Evolutionary conservation across 2,329 filamentous ascomycete species (phyloP), one percentile per base, ranked within the genome.

Genomic region (Ceratocystiopsis brevicomis): DNA sequence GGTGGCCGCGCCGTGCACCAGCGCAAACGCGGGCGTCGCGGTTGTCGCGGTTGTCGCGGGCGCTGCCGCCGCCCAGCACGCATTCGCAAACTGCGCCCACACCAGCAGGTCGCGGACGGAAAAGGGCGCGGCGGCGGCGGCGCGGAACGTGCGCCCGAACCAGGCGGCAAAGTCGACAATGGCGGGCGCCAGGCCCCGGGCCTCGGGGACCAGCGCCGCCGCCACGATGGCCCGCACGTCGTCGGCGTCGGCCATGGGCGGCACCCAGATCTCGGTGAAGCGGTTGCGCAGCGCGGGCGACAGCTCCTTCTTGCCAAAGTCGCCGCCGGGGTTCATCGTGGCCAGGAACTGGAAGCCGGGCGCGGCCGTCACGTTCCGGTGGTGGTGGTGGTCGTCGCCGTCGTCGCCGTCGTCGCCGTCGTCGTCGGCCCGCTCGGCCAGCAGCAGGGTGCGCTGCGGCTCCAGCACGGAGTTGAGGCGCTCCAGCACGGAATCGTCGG

Each of bases 181-280:
- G 6, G 73, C 64, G 34, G 65, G 63, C 0, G 85, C 76, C 49
- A 81, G 68, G 4, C 6, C 5, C 33, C 33, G 38, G 35, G 44
- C 42, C 15, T 63, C 60, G 0, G 66, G 57, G 4, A 61, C 60
- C 16, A 98, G 66, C 57, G 93, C 95, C 13, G 78, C 75, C 42
- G 69, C 65, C 15, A 96, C 76, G 50, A 99, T 98, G 38, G 92
- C 81, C 17, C 86, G 62, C 33, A 96, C 78, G 56, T 99, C 92
- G 30, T 86, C 78, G 42, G 76, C 72, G 47, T 88, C 82, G 1
- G 85, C 86, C 46, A 96, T 64, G 1, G 87, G 73, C 1, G 90
- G 86, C 0, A 96, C 90, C 90, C 90, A 98, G 10, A 99, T 95
- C 60, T 99, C 90, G 0, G 90, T 99, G 57, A 99, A 94, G 47